A percentile compares a stretch with the other conserved stretches of the same genome.
phyloP scores from a whole-genome alignment of 148 eudicot genomes.

The Tetragonia tetragonoides region DNA sequence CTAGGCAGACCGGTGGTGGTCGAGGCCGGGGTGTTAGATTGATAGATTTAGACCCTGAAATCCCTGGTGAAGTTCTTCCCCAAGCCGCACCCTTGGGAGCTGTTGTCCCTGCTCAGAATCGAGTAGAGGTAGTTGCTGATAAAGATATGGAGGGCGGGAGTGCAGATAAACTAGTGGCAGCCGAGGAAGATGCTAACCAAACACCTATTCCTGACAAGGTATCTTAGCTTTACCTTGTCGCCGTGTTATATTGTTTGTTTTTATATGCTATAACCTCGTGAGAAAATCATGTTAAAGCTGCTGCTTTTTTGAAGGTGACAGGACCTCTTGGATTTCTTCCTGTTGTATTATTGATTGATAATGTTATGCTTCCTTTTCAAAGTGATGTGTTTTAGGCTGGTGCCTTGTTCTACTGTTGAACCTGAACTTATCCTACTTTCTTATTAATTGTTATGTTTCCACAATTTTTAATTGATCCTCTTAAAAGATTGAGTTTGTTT shows the following conservation, averaged over 20 bases:
- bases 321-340: background rate
- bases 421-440: no score
- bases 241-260: background rate
- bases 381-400: background rate
- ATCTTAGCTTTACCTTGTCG: slow-evolving; percentile 21
- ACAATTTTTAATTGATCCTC: background rate
- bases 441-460: background rate
- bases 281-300: background rate
- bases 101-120: slow-evolving; percentile 54
- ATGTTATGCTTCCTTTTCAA: background rate
- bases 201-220: slow-evolving; percentile 93
- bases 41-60: slow-evolving; percentile 81
- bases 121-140: slow-evolving; percentile 60
- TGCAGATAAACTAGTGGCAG: slow-evolving; percentile 63
- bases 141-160: slow-evolving; percentile 83
- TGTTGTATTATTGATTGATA: background rate
- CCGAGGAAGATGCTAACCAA: slow-evolving; percentile 72
- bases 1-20: slow-evolving; percentile 69
- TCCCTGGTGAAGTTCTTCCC: slow-evolving; percentile 60
- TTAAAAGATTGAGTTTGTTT: background rate
- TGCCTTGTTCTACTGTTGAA: no score
- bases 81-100: slow-evolving; percentile 50
- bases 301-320: background rate
- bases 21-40: slow-evolving; percentile 86
- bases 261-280: background rate